Percentiles rank a stretch among this genome's conserved stretches.
Conservation (phyloP, 257 asterid genomes). For the Fraxinus americana region DNA sequence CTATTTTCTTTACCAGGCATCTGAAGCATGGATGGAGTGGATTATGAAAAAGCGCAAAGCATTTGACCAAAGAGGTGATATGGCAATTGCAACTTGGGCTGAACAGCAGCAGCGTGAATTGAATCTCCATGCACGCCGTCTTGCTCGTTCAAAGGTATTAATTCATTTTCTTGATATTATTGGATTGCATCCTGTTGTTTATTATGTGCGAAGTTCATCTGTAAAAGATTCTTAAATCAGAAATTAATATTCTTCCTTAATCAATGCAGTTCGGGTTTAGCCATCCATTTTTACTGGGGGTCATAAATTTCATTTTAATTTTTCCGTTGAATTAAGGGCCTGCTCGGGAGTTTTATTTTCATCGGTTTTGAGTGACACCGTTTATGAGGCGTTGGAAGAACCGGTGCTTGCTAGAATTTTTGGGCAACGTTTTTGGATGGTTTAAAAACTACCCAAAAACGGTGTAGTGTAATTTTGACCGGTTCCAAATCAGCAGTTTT, state of each 20-base stretch:
- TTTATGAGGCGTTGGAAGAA: no score
- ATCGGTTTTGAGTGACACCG: no score
- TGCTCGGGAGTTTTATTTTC: no score
- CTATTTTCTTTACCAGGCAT: no score
- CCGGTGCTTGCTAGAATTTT: no score
- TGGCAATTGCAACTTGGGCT: slow-evolving; percentile 56
- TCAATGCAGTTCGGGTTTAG: neutral
- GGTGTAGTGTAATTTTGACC: no score
- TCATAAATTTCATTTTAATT: no score
- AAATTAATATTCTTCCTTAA: neutral
- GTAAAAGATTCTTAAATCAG: neutral
- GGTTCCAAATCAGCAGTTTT: no score
- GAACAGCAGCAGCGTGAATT: slow-evolving; percentile 76
- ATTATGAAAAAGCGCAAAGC: slow-evolving; percentile 86
- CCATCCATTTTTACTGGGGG: neutral
- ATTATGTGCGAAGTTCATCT: no score
- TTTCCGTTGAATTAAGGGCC: neutral
- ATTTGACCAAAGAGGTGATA: slow-evolving; percentile 92
- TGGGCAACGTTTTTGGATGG: no score
- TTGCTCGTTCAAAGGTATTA: slow-evolving; percentile 86
- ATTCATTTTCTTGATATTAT: neutral
- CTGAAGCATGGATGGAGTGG: slow-evolving; percentile 97
- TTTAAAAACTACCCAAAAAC: no score
- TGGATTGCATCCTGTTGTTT: no score
- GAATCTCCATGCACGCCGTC: slow-evolving; percentile 87